Evolutionary conservation across 2,329 filamentous ascomycete genomes (phyloP).

Genomic region (Epichloe elymi): DNA sequence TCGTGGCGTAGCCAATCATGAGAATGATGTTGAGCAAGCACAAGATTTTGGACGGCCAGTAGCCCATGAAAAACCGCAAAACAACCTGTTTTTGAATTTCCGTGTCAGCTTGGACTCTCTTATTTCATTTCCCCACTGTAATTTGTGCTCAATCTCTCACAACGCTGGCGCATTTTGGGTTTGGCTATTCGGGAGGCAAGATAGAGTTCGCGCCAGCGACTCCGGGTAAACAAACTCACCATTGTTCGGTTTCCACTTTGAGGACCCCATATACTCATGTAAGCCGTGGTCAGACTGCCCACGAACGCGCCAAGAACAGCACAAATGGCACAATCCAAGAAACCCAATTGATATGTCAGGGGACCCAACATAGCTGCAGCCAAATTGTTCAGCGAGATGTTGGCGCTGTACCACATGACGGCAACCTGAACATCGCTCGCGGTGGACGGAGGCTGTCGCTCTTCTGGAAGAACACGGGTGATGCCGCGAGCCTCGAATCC

Average conservation of each 20-base stretch:
- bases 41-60: conserved; percentile 28
- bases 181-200: neutral
- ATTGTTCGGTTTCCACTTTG: conserved; percentile 65
- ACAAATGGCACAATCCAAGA: conserved; percentile 57
- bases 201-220: neutral
- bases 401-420: conserved; percentile 31
- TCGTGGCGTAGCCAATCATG: conserved; percentile 61
- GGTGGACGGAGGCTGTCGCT: conserved; percentile 20
- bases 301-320: conserved; percentile 66
- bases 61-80: conserved; percentile 67
- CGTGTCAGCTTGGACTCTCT: neutral
- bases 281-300: conserved; percentile 58
- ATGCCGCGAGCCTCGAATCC: conserved; percentile 29
- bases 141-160: neutral
- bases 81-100: conserved; percentile 32
- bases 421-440: conserved; percentile 25
- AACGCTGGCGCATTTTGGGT: neutral
- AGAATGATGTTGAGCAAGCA: conserved; percentile 37
- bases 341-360: conserved; percentile 57
- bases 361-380: conserved; percentile 60
- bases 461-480: conserved; percentile 22
- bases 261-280: conserved; percentile 67
- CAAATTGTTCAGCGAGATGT: conserved; percentile 30
- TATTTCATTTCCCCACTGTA: too few relatives aligned
- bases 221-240: conserved; percentile 22